Evolutionary conservation across 1,284 basidiomycete genomes (phyloP), one percentile per base, ranked within the genome.

Genomic region (Pseudomicrostroma phylloplanum): DNA sequence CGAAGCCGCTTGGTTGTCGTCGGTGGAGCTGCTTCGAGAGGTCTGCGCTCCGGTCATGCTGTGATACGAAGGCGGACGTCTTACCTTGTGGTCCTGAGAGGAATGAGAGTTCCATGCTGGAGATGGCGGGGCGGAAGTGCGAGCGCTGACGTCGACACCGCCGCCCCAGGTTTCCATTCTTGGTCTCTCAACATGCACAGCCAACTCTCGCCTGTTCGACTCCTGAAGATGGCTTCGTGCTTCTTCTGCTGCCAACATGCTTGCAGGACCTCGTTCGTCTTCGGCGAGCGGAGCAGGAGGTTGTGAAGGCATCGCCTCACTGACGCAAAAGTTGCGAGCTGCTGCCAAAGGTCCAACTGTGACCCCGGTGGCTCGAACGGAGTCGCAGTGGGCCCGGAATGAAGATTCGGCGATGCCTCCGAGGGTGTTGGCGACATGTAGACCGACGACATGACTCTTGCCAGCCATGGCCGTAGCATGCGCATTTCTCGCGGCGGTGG

Each of bases 381-480:
- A 57, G 55, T 79, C 77, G 67, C 77, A 79, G n/a, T 55, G 62
- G 56, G 57, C 62, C 26, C 70, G 71, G 62, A 69, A 79, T 55
- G 77, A 71, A 60, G 68, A 62, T 17, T 79, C 77, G 13, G 74
- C 74, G 9, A 79, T 55, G 46, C 70, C 68, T 8, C 73, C 74
- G 12, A 77, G 36, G 15, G 72, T 69, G 46, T 62, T 64, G 25
- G 74, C 72, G 3, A 71, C 64, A 21, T 70, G 57, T 21, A 72
- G 68, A 6, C 63, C 67, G 41, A 69, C 65, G 42, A 58, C 60
- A 59, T 74, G 69, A 41, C 67, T 70, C 66, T 73, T 74, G 39
- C 60, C 65, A 6, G 68, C 67, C 63, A 77, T 73, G 19, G 65
- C 67, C 17, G 57, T 39, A 3, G 66, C 64, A 57, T 79, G 77